Evolutionary conservation across 805 yeast genomes (phyloP).

Genomic region (Brettanomyces custersianus): DNA sequence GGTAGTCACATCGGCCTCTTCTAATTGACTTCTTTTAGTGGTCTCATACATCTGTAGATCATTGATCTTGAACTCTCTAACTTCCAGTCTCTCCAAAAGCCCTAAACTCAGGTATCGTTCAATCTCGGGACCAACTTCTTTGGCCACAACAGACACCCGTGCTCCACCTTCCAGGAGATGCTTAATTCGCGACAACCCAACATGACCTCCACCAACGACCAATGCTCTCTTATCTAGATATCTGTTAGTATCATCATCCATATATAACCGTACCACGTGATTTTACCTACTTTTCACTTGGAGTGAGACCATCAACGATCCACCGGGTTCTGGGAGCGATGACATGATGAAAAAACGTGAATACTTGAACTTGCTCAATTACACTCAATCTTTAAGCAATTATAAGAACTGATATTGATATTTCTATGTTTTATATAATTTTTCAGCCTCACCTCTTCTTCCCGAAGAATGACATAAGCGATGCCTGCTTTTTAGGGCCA

Average conservation of each 20-base stretch:
- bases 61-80: constrained; percentile 34
- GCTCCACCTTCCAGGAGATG: constrained; percentile 67
- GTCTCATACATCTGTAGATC: constrained; percentile 46
- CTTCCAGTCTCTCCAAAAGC: constrained; percentile 30
- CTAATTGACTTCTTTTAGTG: constrained; percentile 4
- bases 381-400: background rate
- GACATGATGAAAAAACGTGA: constrained; percentile 4
- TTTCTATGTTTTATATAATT: background rate
- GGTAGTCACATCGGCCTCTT: constrained; percentile 3
- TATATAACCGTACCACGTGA: constrained; percentile 2
- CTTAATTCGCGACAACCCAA: constrained; percentile 60
- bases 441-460: constrained; percentile 8
- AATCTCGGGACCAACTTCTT: constrained; percentile 28
- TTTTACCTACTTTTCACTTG: constrained; percentile 47
- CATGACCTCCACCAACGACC: constrained; percentile 74
- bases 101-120: constrained; percentile 29
- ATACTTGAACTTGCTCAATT: constrained; percentile 5
- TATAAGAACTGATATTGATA: background rate
- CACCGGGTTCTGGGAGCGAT: constrained; percentile 26
- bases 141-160: constrained; percentile 54
- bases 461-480: constrained; percentile 26
- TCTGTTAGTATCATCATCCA: too few relatives aligned
- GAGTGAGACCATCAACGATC: constrained; percentile 65
- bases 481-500: constrained; percentile 17
- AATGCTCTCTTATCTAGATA: constrained; percentile 50